Evolutionary conservation across 305 asterid genomes (phyloP).

Genomic region (Euphrasia arctica): DNA sequence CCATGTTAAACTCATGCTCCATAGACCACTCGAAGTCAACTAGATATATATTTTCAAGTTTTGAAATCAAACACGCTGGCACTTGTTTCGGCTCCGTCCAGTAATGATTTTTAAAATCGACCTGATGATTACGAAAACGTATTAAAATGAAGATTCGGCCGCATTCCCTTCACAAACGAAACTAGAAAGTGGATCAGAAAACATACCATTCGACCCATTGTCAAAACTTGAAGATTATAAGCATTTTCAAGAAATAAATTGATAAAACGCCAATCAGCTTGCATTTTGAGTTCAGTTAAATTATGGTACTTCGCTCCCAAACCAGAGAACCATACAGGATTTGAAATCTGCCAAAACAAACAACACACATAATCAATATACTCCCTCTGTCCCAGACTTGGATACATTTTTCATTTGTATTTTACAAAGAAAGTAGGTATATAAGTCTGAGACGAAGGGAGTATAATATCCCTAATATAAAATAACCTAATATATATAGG

Average conservation of each 20-base stretch:
- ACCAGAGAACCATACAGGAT: neutral
- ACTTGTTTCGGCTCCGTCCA: conserved; percentile 21
- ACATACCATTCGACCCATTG: conserved; percentile 5
- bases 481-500: no score
- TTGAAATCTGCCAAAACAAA: neutral
- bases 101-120: neutral
- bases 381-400: no score
- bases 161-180: neutral
- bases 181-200: neutral
- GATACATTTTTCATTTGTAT: no score
- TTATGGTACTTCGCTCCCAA: neutral
- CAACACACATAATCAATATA: neutral
- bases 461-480: no score
- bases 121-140: no score
- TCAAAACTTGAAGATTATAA: conserved; percentile 12
- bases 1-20: neutral
- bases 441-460: no score
- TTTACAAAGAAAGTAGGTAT: no score
- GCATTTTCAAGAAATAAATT: conserved; percentile 10
- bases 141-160: no score
- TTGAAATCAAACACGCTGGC: conserved; percentile 4
- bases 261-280: conserved; percentile 17
- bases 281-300: conserved; percentile 12
- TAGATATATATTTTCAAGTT: neutral
- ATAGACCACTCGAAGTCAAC: neutral